phyloP scores from a whole-genome alignment of 1,139 yeast genomes.

The Wickerhamomyces sp. region DNA sequence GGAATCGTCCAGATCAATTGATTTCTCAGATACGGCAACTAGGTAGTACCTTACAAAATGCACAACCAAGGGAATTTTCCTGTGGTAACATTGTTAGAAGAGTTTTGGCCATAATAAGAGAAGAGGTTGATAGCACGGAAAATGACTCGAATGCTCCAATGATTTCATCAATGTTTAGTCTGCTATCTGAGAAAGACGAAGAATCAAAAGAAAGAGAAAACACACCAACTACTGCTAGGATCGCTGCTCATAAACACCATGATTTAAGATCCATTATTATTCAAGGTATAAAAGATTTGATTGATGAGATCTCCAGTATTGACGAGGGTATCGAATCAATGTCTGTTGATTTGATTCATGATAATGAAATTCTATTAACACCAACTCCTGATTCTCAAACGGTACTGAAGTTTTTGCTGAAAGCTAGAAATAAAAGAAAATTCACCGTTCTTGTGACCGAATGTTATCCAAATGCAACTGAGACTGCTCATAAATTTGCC shows the following conservation, averaged over 20 bases:
- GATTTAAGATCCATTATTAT: conserved; percentile 86
- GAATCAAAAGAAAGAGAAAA: conserved; percentile 21
- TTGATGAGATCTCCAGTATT: conserved; percentile 86
- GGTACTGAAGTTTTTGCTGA: conserved; percentile 77
- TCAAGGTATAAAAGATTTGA: conserved; percentile 89
- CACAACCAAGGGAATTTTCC: conserved; percentile 76
- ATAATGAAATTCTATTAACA: conserved; percentile 83
- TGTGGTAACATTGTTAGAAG: conserved; percentile 91
- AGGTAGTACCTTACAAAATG: conserved; percentile 53
- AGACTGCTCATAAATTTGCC: conserved; percentile 74
- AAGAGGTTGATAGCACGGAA: conserved; percentile 56
- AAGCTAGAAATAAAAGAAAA: conserved; percentile 84
- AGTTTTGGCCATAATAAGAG: conserved; percentile 81
- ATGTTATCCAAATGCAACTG: conserved; percentile 82
- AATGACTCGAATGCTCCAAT: conserved; percentile 40
- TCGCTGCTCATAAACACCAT: conserved; percentile 37
- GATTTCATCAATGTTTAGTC: conserved; percentile 84
- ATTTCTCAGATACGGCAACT: conserved; percentile 63
- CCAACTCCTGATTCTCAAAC: conserved; percentile 94
- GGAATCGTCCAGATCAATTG: conserved; percentile 74
- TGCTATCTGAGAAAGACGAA: conserved; percentile 52
- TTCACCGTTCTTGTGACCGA: conserved; percentile 93
- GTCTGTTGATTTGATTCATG: conserved; percentile 92
- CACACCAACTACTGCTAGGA: conserved; percentile 26
- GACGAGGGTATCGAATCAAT: conserved; percentile 88